These are phyloP conservation scores for Aspergillus fructus DNA, from an alignment of 2,329 filamentous ascomycete genomes.

Conservation along the genomic window DNA sequence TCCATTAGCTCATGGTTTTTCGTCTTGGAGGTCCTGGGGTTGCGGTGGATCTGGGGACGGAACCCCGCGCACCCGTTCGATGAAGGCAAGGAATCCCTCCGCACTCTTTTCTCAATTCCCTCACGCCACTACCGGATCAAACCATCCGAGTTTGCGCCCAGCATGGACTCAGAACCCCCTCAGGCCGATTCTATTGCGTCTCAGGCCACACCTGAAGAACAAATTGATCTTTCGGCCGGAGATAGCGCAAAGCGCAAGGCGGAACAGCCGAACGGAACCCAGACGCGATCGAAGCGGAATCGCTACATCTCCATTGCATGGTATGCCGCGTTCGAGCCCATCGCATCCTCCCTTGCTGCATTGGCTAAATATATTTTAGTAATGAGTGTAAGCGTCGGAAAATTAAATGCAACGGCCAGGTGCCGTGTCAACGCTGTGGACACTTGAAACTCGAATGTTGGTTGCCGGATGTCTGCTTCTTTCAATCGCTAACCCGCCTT, in stretches of 20 bases:
- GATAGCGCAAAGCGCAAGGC: slow-evolving; percentile 42
- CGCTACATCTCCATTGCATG: slow-evolving; percentile 68
- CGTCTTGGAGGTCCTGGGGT: background rate
- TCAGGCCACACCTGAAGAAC: slow-evolving; percentile 24
- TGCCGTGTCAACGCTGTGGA: slow-evolving; percentile 64
- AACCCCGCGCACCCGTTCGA: slow-evolving; percentile 25
- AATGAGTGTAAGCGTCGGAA: slow-evolving; percentile 67
- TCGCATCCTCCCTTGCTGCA: background rate
- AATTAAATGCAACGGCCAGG: slow-evolving; percentile 68
- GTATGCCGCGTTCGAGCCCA: slow-evolving; percentile 39
- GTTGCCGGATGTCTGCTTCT: slow-evolving; percentile 8
- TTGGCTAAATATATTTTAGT: slow-evolving; percentile 31
- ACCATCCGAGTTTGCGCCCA: slow-evolving; percentile 1
- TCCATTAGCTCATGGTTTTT: background rate
- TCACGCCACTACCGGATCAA: slow-evolving; percentile 7
- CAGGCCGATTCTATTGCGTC: slow-evolving; percentile 28
- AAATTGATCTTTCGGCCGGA: slow-evolving; percentile 21
- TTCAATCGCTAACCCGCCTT: background rate
- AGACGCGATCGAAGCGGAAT: slow-evolving; percentile 62
- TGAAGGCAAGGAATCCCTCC: slow-evolving; percentile 35
- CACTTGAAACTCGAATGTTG: slow-evolving; percentile 61
- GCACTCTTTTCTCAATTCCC: slow-evolving; percentile 26
- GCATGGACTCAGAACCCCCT: slow-evolving; percentile 38
- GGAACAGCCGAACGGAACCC: slow-evolving; percentile 46
- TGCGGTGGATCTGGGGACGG: slow-evolving; percentile 31